Conservation (phyloP, 768 basidiomycete species). For the Tulasnella sp. region DNA sequence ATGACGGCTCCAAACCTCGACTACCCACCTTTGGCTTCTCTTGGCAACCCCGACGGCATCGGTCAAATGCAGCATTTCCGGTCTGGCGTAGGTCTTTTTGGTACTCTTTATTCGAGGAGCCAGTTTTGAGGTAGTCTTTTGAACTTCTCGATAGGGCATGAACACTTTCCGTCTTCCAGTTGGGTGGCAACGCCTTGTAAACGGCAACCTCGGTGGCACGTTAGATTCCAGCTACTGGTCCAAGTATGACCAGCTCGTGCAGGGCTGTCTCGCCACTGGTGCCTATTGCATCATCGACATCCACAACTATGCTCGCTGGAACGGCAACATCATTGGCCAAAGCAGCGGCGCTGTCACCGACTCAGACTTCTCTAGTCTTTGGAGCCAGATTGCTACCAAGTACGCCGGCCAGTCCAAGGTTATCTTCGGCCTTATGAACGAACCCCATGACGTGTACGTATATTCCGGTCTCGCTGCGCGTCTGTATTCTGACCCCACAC, state of each 20-base stretch:
- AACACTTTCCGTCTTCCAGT: slow-evolving; percentile 64
- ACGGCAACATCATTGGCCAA: slow-evolving; percentile 62
- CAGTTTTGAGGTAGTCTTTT: neutral
- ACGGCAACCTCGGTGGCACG: slow-evolving; percentile 45
- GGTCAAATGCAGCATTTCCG: slow-evolving; percentile 69
- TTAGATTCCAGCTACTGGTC: slow-evolving; percentile 52
- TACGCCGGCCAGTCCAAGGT: slow-evolving; percentile 48
- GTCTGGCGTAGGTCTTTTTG: slow-evolving; percentile 49
- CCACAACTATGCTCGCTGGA: slow-evolving; percentile 52
- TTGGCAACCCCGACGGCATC: slow-evolving; percentile 52
- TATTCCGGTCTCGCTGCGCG: neutral
- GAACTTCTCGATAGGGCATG: slow-evolving; percentile 42
- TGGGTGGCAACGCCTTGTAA: slow-evolving; percentile 54
- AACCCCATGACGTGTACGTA: slow-evolving; percentile 56
- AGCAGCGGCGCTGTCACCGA: slow-evolving; percentile 57
- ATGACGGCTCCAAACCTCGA: slow-evolving; percentile 43
- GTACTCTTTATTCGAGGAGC: neutral
- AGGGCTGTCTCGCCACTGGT: slow-evolving; percentile 56
- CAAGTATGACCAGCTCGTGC: slow-evolving; percentile 57
- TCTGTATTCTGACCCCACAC: neutral
- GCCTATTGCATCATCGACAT: slow-evolving; percentile 60
- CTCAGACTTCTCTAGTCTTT: slow-evolving; percentile 57
- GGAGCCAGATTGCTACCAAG: slow-evolving; percentile 56
- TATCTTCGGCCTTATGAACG: slow-evolving; percentile 57
- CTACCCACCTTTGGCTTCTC: slow-evolving; percentile 44